Base-by-base conservation (phyloP, 2,329 filamentous ascomycete species). In the Pseudogymnoascus destructans region DNA sequence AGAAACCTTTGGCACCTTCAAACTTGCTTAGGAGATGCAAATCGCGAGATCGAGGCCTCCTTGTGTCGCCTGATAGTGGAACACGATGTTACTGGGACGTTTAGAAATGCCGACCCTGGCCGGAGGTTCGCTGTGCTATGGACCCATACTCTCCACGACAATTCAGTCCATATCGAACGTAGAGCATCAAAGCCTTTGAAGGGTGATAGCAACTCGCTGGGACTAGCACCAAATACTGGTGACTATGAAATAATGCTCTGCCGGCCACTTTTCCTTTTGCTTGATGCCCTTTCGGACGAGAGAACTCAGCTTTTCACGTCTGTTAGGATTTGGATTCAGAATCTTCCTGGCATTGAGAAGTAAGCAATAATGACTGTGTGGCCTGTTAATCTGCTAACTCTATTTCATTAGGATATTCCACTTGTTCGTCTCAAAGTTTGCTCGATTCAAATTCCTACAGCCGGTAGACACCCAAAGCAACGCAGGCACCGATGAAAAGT, bases 1-100 rank as follows among this genome's bases (percentile, higher is more conserved):
- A 83, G 87, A 59, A 86, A 84, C 64, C 74, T 98, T 36, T 95
- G 93, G 88, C 83, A 89, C 63, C 74, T 98, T 57, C 90, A 97
- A 64, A 80, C 78, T 21, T 79, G 83, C 0, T 78, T 95, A 10
- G 80, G 85, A 1, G 73, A 78, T 36, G 73, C 78, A 1, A 84
- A 84, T 64, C 83, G 86, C 57, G 81, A 90, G 49, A 84, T 95
- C 3, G 91, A 95, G 70, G 89, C 88, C 21, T 82, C 87, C 0
- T 81, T 95, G 38, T 79, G 83, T 21, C 77, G 79, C 23, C 72
- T 91, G 2, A 84, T 95, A 71, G 76, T 88, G 15, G 75, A 78
- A 55, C 66, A 73, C 38, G 76, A 79, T 63, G 68, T 72, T 4
- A 70, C 66, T 40, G 79, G 74, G 17, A 75, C 72, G 2, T 79